Conservation (phyloP, 176 grass and related monocot species). For the Triticum timopheevii region DNA sequence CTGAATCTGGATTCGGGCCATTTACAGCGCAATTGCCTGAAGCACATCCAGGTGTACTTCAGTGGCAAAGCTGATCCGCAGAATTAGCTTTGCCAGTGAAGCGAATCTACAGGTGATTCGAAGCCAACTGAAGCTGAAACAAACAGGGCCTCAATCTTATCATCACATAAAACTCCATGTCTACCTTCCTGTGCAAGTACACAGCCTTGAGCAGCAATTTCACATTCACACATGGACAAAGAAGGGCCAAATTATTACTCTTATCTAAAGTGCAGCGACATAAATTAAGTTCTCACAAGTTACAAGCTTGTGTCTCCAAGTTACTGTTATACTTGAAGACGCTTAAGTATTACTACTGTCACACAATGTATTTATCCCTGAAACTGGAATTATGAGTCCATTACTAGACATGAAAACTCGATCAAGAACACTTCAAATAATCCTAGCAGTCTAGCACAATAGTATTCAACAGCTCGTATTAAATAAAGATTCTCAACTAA, state of each 20-base stretch:
- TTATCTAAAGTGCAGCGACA: neutral
- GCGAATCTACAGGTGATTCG: too few species aligned
- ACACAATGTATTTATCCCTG: conserved; percentile 2
- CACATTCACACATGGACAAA: neutral
- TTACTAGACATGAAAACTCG: neutral
- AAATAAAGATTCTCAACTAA: conserved; percentile 13
- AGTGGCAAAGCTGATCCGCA: too few species aligned
- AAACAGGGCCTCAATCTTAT: neutral
- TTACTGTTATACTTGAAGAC: neutral
- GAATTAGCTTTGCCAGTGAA: too few species aligned
- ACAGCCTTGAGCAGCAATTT: conserved; percentile 10
- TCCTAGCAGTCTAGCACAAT: neutral
- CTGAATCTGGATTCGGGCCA: too few species aligned
- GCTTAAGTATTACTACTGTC: neutral
- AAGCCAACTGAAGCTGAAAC: too few species aligned
- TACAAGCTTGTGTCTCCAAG: neutral
- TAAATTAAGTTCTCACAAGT: neutral
- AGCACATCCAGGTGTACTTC: too few species aligned
- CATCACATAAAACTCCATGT: neutral
- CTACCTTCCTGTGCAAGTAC: neutral
- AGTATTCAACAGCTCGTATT: neutral
- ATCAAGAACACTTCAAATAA: conserved; percentile 1
- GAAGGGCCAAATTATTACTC: conserved; percentile 7
- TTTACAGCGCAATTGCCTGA: too few species aligned
- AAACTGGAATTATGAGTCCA: neutral